Base-by-base conservation (phyloP, 768 basidiomycete genomes). In the Suillus fuscotomentosus region DNA sequence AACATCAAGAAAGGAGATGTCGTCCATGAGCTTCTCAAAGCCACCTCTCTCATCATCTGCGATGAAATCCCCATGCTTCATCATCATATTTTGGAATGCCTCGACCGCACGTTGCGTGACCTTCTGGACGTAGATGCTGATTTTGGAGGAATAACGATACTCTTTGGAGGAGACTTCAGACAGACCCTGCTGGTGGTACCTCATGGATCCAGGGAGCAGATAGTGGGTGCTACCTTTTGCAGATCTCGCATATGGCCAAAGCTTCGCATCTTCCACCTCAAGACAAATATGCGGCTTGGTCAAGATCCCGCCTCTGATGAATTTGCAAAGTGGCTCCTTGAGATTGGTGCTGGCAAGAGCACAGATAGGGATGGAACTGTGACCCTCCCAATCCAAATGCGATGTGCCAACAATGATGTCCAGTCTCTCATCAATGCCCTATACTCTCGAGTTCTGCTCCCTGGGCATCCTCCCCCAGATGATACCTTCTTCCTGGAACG, bases 131-230 rank as follows among this genome's bases (percentile, higher is more conserved):
- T 63, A 34, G 42, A 75, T 20, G 39, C 24, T 5, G 73, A 73
- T 6, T 86, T 82, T 79, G 82, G 79, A 48, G 82, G 79, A n/a
- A 69, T 45, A 45, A 15, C 17, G 5, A 68, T 82, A 0, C 61
- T 85, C 3, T 81, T 84, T 75, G 81, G 80, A 57, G 84, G 83
- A 1, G 83, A 85, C 67, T 84, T 81, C 61, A 74, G 75, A 5
- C 84, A 84, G 65, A 83, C 70, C 0, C 73, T 85, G 0, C 83
- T 83, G 45, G 80, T 85, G 0, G 71, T 85, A 8, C 67, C 62
- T 0, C 68, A 74, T 65, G 82, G 81, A 0, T 70, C 73, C 5
- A 61, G 77, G 41, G 71, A 72, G 45, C 72, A 82, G 11, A 81
- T 83, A 70, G 72, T 83, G 3, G 65, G 65, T 63, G 79, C 79